Percentiles rank a stretch among this genome's conserved stretches.
These are phyloP conservation scores for Artemisia princeps DNA, from an alignment of 140 eudicot genomes.

Conservation along the genomic window DNA sequence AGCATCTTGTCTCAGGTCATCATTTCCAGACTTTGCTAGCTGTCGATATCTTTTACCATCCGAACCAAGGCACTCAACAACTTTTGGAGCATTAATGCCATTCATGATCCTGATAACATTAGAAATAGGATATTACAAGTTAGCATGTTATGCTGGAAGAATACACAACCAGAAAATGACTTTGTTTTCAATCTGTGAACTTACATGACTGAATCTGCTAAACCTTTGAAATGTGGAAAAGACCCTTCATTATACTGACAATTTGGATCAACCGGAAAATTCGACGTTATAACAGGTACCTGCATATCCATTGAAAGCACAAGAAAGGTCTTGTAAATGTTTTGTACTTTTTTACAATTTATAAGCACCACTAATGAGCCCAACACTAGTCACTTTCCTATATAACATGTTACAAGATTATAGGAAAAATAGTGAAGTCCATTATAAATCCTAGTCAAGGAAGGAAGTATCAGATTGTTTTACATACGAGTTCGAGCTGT, in stretches of 20 bases:
- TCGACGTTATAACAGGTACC: constrained; percentile 90
- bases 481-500: constrained; percentile 82
- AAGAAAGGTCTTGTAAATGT: background rate
- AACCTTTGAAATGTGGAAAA: constrained; percentile 85
- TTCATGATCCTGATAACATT: constrained; percentile 70
- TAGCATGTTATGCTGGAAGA: constrained; percentile 20
- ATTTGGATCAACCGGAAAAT: constrained; percentile 71
- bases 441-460: background rate
- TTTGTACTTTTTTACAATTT: background rate
- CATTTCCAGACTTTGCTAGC: constrained; percentile 97
- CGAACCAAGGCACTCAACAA: constrained; percentile 89
- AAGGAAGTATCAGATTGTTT: constrained; percentile 9
- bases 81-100: constrained; percentile 96
- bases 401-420: background rate
- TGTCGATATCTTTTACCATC: constrained; percentile 87
- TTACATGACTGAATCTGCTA: constrained; percentile 82
- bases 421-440: background rate
- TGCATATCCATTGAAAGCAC: constrained; percentile 31
- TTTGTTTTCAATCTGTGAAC: constrained; percentile 22
- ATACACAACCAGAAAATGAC: constrained; percentile 14
- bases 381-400: background rate
- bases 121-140: constrained; percentile 12
- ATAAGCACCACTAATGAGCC: background rate
- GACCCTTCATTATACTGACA: constrained; percentile 80
- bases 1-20: constrained; percentile 98